phyloP scores from a whole-genome alignment of 176 grass and related monocot species.

The Carex cristatella region DNA sequence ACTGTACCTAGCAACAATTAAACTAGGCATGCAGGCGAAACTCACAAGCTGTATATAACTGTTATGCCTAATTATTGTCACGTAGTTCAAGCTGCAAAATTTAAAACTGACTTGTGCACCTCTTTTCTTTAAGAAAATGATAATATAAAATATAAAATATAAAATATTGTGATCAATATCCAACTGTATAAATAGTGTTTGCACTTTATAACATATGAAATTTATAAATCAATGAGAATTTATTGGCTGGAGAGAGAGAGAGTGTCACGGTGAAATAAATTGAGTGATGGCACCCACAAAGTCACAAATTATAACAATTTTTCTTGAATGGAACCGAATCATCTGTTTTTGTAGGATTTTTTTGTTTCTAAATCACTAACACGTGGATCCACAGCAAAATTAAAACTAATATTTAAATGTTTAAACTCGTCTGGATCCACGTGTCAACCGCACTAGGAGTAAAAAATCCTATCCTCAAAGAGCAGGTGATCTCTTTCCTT shows the following conservation, averaged over 20 bases:
- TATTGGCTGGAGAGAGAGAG: background rate
- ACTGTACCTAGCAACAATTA: background rate
- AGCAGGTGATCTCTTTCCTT: no score
- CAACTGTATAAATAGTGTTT: no score
- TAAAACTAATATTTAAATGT: no score
- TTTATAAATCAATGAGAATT: background rate
- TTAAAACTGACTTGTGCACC: background rate
- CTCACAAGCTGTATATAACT: background rate
- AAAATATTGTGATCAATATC: background rate
- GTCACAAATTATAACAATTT: background rate
- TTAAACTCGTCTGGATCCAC: no score
- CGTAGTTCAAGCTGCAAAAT: constrained; percentile 11
- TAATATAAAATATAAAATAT: background rate
- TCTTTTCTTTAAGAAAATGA: background rate
- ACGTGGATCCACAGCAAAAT: no score
- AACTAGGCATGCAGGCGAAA: background rate
- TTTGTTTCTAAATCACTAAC: no score
- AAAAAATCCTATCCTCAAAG: no score
- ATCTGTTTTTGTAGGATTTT: no score
- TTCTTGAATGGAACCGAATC: background rate
- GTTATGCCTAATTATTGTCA: constrained; percentile 13
- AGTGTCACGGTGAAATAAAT: background rate
- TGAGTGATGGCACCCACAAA: background rate
- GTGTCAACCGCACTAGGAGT: no score
- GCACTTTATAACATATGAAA: background rate